A percentile compares a stretch with the other conserved stretches of the same genome.
Conservation (phyloP, 176 grass and related monocot species). For the Rhynchospora pubera region DNA sequence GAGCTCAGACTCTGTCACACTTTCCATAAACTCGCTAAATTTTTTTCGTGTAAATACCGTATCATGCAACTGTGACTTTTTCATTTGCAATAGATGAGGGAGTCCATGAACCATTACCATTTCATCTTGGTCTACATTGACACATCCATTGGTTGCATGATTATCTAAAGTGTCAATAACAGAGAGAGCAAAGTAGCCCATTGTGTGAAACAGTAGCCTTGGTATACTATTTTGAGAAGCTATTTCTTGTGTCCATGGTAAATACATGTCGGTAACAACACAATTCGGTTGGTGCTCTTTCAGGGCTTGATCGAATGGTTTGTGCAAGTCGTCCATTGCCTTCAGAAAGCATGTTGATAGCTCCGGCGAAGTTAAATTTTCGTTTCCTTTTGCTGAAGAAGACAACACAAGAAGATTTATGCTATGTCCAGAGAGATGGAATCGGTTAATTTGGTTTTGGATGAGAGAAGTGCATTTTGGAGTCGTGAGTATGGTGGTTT, state of each 20-base stretch:
- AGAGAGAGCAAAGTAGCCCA: slow-evolving; percentile 31
- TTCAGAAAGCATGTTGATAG: not conserved
- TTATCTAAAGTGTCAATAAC: slow-evolving; percentile 21
- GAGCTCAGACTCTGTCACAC: slow-evolving; percentile 8
- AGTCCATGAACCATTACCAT: not conserved
- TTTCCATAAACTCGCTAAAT: slow-evolving; percentile 18
- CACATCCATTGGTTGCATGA: not conserved
- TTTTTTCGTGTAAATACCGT: not conserved
- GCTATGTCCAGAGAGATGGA: not conserved
- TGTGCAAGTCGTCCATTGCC: not conserved
- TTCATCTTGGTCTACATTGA: not conserved
- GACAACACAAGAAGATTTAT: not conserved
- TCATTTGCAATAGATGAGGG: slow-evolving; percentile 19
- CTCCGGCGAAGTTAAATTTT: not conserved
- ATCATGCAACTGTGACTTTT: slow-evolving; percentile 20
- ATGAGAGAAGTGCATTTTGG: not conserved
- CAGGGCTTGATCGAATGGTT: slow-evolving; percentile 14
- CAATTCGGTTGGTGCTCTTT: slow-evolving; percentile 16
- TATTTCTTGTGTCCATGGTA: slow-evolving; percentile 18
- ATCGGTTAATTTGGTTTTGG: not conserved
- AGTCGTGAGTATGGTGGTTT: not conserved
- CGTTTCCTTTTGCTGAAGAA: not conserved
- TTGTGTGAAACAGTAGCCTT: slow-evolving; percentile 25
- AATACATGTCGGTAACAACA: slow-evolving; percentile 28
- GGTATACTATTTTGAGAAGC: not conserved